Percentiles rank a stretch among this genome's conserved stretches.
These are phyloP conservation scores for Pyricularia pennisetigena DNA, from an alignment of 2,329 filamentous ascomycete genomes.

Conservation along the genomic window DNA sequence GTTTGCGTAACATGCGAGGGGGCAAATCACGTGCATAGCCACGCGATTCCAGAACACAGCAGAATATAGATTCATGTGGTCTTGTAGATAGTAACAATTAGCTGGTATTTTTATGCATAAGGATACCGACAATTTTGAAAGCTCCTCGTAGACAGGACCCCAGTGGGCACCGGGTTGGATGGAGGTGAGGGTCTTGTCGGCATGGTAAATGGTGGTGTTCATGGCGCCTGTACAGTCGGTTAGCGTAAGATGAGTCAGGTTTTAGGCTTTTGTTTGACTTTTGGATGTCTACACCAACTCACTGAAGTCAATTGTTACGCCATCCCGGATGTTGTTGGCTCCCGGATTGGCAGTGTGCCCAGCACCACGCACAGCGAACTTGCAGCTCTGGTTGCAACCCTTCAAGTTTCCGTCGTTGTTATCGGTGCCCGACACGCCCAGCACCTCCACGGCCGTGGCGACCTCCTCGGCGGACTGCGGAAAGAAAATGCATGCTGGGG, in stretches of 20 bases:
- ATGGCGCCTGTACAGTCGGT: slow-evolving; percentile 18
- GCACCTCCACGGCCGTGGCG: neutral
- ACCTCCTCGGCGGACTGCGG: neutral
- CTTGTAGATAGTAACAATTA: no score
- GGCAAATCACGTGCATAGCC: no score
- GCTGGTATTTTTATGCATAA: no score
- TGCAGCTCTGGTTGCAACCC: slow-evolving; percentile 10
- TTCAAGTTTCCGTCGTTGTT: slow-evolving; percentile 7
- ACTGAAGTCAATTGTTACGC: slow-evolving; percentile 15
- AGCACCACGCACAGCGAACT: slow-evolving; percentile 28
- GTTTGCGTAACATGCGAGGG: no score
- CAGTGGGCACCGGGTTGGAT: slow-evolving; percentile 26
- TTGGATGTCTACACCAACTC: neutral
- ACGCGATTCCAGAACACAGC: no score
- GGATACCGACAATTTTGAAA: slow-evolving; percentile 20
- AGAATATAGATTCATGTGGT: no score
- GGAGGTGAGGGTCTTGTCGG: slow-evolving; percentile 17
- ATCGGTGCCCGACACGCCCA: neutral
- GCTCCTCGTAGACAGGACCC: slow-evolving; percentile 25
- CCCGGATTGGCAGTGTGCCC: slow-evolving; percentile 20
- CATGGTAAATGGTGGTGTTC: slow-evolving; percentile 19
- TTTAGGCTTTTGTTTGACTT: neutral
- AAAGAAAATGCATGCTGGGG: neutral
- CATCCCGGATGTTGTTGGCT: neutral
- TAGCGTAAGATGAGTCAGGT: neutral